phyloP scores from a whole-genome alignment of 1,284 basidiomycete species.

The Somion occarium region DNA sequence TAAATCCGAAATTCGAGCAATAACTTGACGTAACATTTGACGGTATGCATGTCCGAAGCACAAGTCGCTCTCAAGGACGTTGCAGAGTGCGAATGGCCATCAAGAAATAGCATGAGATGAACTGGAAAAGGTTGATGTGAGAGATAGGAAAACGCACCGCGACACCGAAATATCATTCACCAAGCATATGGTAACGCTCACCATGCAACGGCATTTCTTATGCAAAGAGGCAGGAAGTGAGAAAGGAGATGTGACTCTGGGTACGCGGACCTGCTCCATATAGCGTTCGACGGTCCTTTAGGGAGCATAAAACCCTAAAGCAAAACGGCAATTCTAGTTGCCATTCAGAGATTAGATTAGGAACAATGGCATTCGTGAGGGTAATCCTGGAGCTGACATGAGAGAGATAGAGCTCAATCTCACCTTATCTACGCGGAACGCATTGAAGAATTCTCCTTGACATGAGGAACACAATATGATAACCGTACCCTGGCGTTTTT shows the following conservation, averaged over 20 bases:
- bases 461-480: neutral
- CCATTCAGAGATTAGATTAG: neutral
- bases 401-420: too few relatives aligned
- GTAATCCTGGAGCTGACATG: neutral
- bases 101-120: neutral
- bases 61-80: neutral
- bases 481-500: neutral
- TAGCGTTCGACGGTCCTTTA: neutral
- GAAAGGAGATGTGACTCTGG: neutral
- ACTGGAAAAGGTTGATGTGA: neutral
- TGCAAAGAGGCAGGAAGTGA: neutral
- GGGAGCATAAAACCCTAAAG: neutral
- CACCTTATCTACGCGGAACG: too few relatives aligned
- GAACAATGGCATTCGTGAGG: neutral
- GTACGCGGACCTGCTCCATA: neutral
- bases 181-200: neutral
- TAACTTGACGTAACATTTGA: neutral
- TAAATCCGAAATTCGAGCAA: neutral
- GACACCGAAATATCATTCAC: neutral
- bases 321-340: neutral
- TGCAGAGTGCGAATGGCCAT: neutral
- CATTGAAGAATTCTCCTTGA: neutral
- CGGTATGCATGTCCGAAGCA: neutral
- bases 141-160: constrained; percentile 6
- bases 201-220: neutral